Conservation (phyloP, 495 filamentous ascomycete species). For the Durotheca rogersii region DNA sequence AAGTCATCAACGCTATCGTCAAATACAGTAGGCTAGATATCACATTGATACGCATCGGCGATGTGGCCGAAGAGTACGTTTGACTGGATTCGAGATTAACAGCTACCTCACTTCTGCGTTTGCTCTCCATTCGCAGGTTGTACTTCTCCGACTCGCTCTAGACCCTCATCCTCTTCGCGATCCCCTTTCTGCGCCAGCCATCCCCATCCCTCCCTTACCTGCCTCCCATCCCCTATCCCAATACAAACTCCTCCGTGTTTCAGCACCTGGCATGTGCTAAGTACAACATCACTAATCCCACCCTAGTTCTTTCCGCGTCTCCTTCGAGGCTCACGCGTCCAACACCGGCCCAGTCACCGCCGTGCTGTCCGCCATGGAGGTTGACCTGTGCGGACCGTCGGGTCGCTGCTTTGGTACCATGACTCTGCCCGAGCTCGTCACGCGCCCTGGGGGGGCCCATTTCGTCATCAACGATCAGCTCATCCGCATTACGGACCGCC, state of each 20-base stretch:
- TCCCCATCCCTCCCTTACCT: neutral
- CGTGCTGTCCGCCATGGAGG: slow-evolving; percentile 30
- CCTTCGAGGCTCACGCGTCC: slow-evolving; percentile 28
- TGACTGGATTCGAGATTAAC: too few species aligned
- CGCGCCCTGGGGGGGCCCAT: slow-evolving; percentile 19
- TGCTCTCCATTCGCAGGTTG: too few species aligned
- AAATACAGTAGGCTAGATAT: slow-evolving; percentile 33
- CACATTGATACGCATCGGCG: slow-evolving; percentile 32
- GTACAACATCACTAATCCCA: too few species aligned
- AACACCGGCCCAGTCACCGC: slow-evolving; percentile 32
- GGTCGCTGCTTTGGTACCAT: slow-evolving; percentile 32
- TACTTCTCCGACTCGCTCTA: too few species aligned
- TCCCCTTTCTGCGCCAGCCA: too few species aligned
- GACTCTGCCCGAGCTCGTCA: slow-evolving; percentile 32
- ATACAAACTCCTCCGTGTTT: too few species aligned
- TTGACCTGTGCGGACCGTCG: slow-evolving; percentile 33
- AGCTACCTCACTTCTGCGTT: too few species aligned
- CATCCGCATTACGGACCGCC: slow-evolving; percentile 29
- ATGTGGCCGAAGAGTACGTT: slow-evolving; percentile 33
- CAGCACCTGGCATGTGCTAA: too few species aligned
- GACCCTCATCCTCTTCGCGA: neutral
- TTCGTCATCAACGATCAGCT: slow-evolving; percentile 31
- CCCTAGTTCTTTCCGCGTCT: slow-evolving; percentile 20
- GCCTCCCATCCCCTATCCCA: neutral
- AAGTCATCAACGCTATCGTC: slow-evolving; percentile 22